phyloP scores from a whole-genome alignment of 768 basidiomycete species.

The Boletus edulis region DNA sequence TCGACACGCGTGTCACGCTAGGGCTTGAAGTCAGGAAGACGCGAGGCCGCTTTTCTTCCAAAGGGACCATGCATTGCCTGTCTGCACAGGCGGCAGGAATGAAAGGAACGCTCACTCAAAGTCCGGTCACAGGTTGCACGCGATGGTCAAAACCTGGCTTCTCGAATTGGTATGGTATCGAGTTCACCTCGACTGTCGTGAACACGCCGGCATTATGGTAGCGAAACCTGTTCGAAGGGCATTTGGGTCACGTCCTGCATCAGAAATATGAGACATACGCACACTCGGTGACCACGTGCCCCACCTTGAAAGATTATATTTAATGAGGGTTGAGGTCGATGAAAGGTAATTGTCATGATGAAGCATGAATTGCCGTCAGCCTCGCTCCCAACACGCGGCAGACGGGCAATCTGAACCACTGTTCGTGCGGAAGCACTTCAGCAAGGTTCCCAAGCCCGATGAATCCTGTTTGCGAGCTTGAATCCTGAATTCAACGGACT shows the following conservation, averaged over 20 bases:
- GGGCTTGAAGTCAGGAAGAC: slow-evolving; percentile 28
- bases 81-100: slow-evolving; percentile 31
- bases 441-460: neutral
- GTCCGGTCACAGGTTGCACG: slow-evolving; percentile 16
- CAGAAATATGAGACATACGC: slow-evolving; percentile 9
- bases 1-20: slow-evolving; percentile 23
- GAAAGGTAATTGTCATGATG: slow-evolving; percentile 22
- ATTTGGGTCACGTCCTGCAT: slow-evolving; percentile 1
- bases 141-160: slow-evolving; percentile 6
- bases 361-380: slow-evolving; percentile 24
- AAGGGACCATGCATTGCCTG: slow-evolving; percentile 25
- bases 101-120: slow-evolving; percentile 20
- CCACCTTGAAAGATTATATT: slow-evolving; percentile 3
- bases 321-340: slow-evolving; percentile 24
- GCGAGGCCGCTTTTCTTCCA: slow-evolving; percentile 33
- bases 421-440: slow-evolving; percentile 5
- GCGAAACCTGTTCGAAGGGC: slow-evolving; percentile 3
- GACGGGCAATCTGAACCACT: slow-evolving; percentile 18
- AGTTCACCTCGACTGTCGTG: slow-evolving; percentile 4
- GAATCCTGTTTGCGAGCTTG: neutral
- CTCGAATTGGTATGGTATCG: neutral
- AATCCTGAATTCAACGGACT: neutral
- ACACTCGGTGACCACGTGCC: slow-evolving; percentile 18
- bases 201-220: neutral
- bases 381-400: slow-evolving; percentile 30